These are phyloP conservation scores for Wallacemonas rigidus DNA, from an alignment of 208 protist species.

Conservation along the genomic window DNA sequence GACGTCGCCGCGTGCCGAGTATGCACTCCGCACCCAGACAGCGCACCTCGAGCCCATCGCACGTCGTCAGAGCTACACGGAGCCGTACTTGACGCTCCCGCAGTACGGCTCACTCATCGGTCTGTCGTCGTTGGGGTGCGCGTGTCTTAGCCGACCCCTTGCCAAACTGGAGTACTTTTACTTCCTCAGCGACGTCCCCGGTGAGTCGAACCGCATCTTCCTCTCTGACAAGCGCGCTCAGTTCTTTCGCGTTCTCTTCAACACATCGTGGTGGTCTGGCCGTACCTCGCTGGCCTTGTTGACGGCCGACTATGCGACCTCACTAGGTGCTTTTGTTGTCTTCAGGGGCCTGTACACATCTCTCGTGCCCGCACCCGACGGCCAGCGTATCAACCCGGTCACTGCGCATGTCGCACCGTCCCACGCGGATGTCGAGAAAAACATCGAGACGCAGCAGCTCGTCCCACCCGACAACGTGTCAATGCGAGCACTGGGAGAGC, in stretches of 20 bases:
- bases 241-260: constrained; percentile 72
- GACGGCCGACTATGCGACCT: constrained; percentile 41
- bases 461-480: neutral
- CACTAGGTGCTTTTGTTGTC: constrained; percentile 41
- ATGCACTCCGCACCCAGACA: constrained; percentile 33
- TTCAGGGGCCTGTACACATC: constrained; percentile 24
- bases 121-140: constrained; percentile 33
- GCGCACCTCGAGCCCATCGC: constrained; percentile 57
- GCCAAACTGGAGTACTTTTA: constrained; percentile 67
- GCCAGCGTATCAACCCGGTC: neutral
- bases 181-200: constrained; percentile 79
- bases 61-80: constrained; percentile 69
- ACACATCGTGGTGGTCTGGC: constrained; percentile 69
- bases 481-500: neutral
- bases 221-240: constrained; percentile 78
- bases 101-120: constrained; percentile 58
- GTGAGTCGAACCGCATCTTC: constrained; percentile 70
- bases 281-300: constrained; percentile 34
- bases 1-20: constrained; percentile 17
- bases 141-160: constrained; percentile 50
- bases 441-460: neutral
- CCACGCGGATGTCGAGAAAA: neutral
- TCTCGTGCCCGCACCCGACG: constrained; percentile 14
- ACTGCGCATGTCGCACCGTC: neutral
- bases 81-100: constrained; percentile 46